These are phyloP conservation scores for Amoebophrya sp. DNA, from an alignment of 169 alveolate species.

Conservation along the genomic window DNA sequence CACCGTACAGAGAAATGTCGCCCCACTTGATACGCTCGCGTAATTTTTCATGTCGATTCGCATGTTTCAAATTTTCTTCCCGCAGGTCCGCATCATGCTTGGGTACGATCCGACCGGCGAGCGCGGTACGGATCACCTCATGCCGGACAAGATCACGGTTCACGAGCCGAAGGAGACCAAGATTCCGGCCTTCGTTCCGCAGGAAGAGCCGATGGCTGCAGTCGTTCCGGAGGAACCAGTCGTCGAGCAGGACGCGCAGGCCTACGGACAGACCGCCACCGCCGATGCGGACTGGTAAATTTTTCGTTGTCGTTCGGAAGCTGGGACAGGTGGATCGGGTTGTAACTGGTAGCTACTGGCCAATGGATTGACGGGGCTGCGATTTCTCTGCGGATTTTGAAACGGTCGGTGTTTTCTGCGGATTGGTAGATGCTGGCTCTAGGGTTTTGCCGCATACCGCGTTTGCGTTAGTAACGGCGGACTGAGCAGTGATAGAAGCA, in stretches of 20 bases:
- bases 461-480: no score
- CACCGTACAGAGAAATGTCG: constrained; percentile 34
- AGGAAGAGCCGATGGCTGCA: neutral
- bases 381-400: no score
- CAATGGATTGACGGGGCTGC: no score
- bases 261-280: no score
- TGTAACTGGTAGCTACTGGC: no score
- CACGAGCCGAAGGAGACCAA: constrained; percentile 90
- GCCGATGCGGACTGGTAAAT: no score
- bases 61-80: neutral
- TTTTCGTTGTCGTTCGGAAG: no score
- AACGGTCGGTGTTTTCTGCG: no score
- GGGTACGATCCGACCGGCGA: constrained; percentile 96
- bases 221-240: neutral
- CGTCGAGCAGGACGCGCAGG: neutral
- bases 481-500: no score
- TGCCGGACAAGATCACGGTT: constrained; percentile 95
- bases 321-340: no score
- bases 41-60: neutral
- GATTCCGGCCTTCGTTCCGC: constrained; percentile 31
- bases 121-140: constrained; percentile 81
- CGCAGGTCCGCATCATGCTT: constrained; percentile 76
- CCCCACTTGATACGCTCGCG: constrained; percentile 78
- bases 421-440: no score
- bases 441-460: no score